Evolutionary conservation across 2,329 filamentous ascomycete genomes (phyloP).

Genomic region (Sarocladium kiliense): DNA sequence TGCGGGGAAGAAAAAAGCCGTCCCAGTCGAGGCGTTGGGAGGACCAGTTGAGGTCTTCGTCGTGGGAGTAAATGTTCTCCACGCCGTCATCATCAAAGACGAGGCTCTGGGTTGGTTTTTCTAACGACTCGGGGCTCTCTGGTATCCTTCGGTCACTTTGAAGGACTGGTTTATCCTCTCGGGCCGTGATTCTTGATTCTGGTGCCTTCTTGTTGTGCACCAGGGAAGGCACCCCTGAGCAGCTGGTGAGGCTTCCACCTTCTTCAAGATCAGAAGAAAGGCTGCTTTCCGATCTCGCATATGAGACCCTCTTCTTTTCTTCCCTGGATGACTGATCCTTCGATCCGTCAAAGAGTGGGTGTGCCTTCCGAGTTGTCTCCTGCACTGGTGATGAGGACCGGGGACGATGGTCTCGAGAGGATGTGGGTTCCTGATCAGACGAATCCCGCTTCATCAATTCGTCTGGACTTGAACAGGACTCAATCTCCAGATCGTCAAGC

Average conservation of each 20-base stretch:
- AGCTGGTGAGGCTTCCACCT: not conserved
- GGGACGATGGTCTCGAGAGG: too few relatives aligned
- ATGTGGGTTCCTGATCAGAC: too few relatives aligned
- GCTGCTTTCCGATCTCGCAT: not conserved
- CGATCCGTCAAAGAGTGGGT: not conserved
- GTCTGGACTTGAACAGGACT: not conserved
- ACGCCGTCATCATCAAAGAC: not conserved
- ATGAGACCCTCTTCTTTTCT: not conserved
- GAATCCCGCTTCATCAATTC: too few relatives aligned
- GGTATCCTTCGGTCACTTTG: not conserved
- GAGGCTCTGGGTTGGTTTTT: not conserved
- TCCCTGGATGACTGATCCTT: not conserved
- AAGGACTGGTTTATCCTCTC: not conserved
- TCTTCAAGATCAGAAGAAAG: not conserved
- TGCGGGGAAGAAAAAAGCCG: not conserved
- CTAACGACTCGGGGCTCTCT: not conserved
- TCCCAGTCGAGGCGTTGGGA: not conserved
- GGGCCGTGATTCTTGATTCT: not conserved
- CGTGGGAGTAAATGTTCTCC: not conserved
- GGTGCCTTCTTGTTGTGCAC: not conserved
- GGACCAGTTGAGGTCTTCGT: not conserved
- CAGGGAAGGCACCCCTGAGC: not conserved
- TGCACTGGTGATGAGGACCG: too few relatives aligned
- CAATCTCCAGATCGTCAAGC: not conserved
- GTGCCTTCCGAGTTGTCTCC: not conserved